Evolutionary conservation across 2,329 filamentous ascomycete species (phyloP), one percentile per base, ranked within the genome.

Genomic region (Paramyrothecium sp.): DNA sequence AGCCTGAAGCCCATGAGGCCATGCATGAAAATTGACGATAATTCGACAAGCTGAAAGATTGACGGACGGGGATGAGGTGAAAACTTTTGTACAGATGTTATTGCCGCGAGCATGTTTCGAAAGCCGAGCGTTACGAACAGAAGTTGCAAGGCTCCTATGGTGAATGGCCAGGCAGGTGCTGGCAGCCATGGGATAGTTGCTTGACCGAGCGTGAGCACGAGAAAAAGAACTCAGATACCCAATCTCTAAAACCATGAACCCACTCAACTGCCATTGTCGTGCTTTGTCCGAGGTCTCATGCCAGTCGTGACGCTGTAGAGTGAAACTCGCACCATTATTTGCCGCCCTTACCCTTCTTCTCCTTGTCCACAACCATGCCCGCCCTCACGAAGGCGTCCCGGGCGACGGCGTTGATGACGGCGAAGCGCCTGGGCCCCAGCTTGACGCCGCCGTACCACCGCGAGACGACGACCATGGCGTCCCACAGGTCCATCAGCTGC

Each of bases 361-460:
- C 66, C 57, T 66, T 76, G 44, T 88, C 86, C 56, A 78, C 79
- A 11, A 85, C 87, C 64, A 91, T 85, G 0, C 89, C 90, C 1
- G 89, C 92, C 68, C 85, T 85, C 11, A 97, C 84, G 61, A 98
- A 81, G 1, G 89, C 90, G 75, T 97, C 92, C 67, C 93, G 84
- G 8, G 92, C 93, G 10, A 88, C 90, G 56, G 85, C 83, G 70
- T 97, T 97, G 70, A 99, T 98, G 55, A 97, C 79, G 13, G 92
- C 86, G 71, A 99, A 99, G 62, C 95, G 81, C 71, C 93, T 89
- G 53, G 94, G 93, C 0, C 95, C 95, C 50, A 99, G 75, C 65
- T 92, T 89, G 57, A 96, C 84, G 1, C 95, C 95, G 3, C 95
- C 95, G 73, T 96, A 99, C 95, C 95, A 99, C 61, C 95, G 79